phyloP scores from a whole-genome alignment of 768 basidiomycete species.

The Suillus bovinus region DNA sequence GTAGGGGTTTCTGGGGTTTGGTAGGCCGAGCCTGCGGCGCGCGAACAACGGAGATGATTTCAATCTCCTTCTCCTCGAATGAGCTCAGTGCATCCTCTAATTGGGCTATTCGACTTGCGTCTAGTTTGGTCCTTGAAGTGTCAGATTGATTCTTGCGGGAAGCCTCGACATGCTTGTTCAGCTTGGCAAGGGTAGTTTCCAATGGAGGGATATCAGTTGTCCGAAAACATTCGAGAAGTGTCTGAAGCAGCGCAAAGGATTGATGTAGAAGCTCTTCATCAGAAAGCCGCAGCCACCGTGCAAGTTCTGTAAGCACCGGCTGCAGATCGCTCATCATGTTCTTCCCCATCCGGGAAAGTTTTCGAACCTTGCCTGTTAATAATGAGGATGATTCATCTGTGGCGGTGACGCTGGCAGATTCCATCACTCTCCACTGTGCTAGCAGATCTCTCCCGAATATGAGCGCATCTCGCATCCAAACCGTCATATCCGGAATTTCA shows the following conservation, averaged over 20 bases:
- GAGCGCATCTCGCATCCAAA: slow-evolving; percentile 98
- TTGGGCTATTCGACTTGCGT: slow-evolving; percentile 54
- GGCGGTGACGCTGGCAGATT: slow-evolving; percentile 48
- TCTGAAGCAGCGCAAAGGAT: slow-evolving; percentile 79
- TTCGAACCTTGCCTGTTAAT: slow-evolving; percentile 36
- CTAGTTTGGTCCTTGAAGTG: slow-evolving; percentile 52
- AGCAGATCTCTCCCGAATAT: slow-evolving; percentile 90
- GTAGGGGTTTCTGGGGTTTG: slow-evolving; percentile 17
- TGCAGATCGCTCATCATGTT: slow-evolving; percentile 80
- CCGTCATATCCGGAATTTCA: slow-evolving; percentile 81
- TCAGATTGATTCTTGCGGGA: slow-evolving; percentile 51
- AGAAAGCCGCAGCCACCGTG: slow-evolving; percentile 89
- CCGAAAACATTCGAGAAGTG: slow-evolving; percentile 75
- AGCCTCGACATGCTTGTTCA: slow-evolving; percentile 64
- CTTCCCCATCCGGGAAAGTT: slow-evolving; percentile 60
- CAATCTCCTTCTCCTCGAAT: slow-evolving; percentile 66
- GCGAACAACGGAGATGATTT: slow-evolving; percentile 45
- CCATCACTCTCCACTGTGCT: slow-evolving; percentile 77
- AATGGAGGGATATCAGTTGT: slow-evolving; percentile 58
- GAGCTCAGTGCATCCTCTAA: slow-evolving; percentile 66
- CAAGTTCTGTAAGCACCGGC: slow-evolving; percentile 74
- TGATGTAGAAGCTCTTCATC: slow-evolving; percentile 91
- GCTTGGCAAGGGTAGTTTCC: slow-evolving; percentile 57
- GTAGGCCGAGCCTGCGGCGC: slow-evolving; percentile 11
- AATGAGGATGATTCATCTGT: slow-evolving; percentile 21